These are phyloP conservation scores for Macaranga tanarius DNA, from an alignment of 441 rosid genomes.

Conservation along the genomic window DNA sequence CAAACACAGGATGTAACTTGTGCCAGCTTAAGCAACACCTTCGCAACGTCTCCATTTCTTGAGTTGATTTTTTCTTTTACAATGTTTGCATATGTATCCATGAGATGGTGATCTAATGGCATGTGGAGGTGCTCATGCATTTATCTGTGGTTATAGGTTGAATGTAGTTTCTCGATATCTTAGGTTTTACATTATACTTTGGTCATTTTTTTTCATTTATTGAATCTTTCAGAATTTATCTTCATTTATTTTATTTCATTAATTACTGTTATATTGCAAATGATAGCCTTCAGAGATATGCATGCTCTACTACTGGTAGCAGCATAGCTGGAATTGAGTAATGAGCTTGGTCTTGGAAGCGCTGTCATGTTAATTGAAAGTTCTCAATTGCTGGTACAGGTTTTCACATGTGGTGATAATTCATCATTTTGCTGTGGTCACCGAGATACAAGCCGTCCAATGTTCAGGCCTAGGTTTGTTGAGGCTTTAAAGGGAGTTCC, in stretches of 20 bases:
- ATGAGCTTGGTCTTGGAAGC: neutral
- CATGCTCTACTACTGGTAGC: neutral
- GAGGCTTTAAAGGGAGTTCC: conserved; percentile 76
- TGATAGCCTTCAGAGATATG: neutral
- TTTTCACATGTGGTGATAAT: conserved; percentile 93
- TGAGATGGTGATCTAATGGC: neutral
- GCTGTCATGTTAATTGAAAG: conserved; percentile 11
- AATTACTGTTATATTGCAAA: neutral
- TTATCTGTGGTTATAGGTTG: neutral
- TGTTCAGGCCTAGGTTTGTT: conserved; percentile 83
- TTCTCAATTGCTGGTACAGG: conserved; percentile 42
- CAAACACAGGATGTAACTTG: neutral
- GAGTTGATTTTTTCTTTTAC: neutral
- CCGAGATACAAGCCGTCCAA: conserved; percentile 69
- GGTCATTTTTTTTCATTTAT: neutral
- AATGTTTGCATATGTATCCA: neutral
- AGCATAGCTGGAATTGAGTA: neutral
- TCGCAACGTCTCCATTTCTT: neutral
- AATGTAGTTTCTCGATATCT: neutral
- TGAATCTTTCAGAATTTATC: neutral
- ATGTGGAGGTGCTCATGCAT: neutral
- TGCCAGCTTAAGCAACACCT: neutral
- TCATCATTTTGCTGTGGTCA: conserved; percentile 91
- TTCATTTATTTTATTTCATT: neutral
- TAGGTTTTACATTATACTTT: neutral